phyloP scores from a whole-genome alignment of 306 rosid species.

The Medicago lupulina region DNA sequence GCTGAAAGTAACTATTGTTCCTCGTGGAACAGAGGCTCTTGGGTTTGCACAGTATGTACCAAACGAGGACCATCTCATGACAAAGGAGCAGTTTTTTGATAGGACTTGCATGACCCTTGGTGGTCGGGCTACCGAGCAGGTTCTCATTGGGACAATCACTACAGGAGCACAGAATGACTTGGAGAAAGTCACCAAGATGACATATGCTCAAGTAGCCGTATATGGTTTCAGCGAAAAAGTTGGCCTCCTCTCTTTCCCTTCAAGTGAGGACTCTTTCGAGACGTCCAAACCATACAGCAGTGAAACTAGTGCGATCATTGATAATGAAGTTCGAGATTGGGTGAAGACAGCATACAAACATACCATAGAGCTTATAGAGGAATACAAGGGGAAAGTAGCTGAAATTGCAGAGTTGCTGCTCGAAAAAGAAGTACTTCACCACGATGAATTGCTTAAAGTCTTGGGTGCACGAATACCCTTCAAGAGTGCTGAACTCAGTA shows the following conservation, averaged over 20 bases:
- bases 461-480: slow-evolving; percentile 75
- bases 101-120: slow-evolving; percentile 97
- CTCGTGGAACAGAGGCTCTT: slow-evolving; percentile 51
- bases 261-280: slow-evolving; percentile 65
- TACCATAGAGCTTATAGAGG: slow-evolving; percentile 64
- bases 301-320: slow-evolving; percentile 82
- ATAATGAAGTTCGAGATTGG: slow-evolving; percentile 87
- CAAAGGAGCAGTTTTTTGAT: slow-evolving; percentile 94
- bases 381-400: slow-evolving; percentile 79
- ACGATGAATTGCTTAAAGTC: slow-evolving; percentile 67
- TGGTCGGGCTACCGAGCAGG: slow-evolving; percentile 97
- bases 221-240: slow-evolving; percentile 95
- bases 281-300: slow-evolving; percentile 85
- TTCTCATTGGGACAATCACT: slow-evolving; percentile 79
- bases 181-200: slow-evolving; percentile 96
- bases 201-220: slow-evolving; percentile 91
- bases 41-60: slow-evolving; percentile 97
- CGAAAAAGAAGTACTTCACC: slow-evolving; percentile 94
- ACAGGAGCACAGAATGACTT: slow-evolving; percentile 94
- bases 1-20: slow-evolving; percentile 79
- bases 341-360: slow-evolving; percentile 70
- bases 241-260: slow-evolving; percentile 91
- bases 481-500: slow-evolving; percentile 20
- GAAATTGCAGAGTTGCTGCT: slow-evolving; percentile 85
- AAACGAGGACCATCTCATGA: slow-evolving; percentile 87